Evolutionary conservation across 2,329 filamentous ascomycete genomes (phyloP).

Genomic region (Exophiala xenobiotica): DNA sequence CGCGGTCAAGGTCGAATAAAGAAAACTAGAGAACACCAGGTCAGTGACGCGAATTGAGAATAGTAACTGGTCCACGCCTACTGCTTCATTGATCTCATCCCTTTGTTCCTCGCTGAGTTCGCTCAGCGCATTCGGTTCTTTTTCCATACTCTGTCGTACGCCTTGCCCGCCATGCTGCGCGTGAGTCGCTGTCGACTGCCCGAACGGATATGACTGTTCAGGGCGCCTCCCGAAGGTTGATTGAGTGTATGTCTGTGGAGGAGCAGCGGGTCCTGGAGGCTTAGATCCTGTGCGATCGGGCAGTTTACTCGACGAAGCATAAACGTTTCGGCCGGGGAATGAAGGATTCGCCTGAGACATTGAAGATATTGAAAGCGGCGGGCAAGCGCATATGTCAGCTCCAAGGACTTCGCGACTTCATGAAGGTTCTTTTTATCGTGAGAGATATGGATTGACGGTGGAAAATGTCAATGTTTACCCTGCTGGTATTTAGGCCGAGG

Average conservation of each 20-base stretch:
- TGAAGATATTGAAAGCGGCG: constrained; percentile 10
- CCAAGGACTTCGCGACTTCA: constrained; percentile 6
- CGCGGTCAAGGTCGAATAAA: constrained; percentile 95
- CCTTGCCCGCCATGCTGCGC: constrained; percentile 41
- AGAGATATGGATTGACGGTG: background rate
- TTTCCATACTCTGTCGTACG: constrained; percentile 44
- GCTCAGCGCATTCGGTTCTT: constrained; percentile 51
- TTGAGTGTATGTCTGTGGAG: constrained; percentile 42
- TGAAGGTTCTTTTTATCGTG: constrained; percentile 1
- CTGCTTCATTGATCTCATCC: constrained; percentile 90
- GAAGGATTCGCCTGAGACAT: constrained; percentile 45
- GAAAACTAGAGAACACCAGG: constrained; percentile 62
- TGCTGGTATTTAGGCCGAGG: background rate
- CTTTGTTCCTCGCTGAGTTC: constrained; percentile 80
- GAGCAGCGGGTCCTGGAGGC: constrained; percentile 8
- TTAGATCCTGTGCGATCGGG: constrained; percentile 45
- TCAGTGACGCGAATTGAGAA: constrained; percentile 1
- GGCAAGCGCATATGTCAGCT: constrained; percentile 20
- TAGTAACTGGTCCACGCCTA: constrained; percentile 44
- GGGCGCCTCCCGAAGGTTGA: constrained; percentile 43
- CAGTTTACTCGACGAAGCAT: constrained; percentile 52
- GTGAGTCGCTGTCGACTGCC: constrained; percentile 40
- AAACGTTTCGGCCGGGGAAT: constrained; percentile 56
- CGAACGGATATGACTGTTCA: constrained; percentile 35
- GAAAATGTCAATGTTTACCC: background rate